These are phyloP conservation scores for Cladosporium austrohemisphaericum DNA, from an alignment of 2,329 filamentous ascomycete species.

Conservation along the genomic window DNA sequence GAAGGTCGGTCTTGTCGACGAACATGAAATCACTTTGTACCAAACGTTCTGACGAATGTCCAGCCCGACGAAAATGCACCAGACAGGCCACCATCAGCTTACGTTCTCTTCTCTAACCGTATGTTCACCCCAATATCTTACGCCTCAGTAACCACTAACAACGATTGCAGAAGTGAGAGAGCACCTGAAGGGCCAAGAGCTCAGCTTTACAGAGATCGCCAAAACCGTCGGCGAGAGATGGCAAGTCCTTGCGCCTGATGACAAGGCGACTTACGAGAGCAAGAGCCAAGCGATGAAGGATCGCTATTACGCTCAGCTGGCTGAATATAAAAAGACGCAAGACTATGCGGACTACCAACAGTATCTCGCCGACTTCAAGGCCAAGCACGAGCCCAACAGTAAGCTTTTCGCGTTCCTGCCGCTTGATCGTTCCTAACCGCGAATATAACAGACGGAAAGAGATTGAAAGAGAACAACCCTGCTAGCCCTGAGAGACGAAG, in stretches of 20 bases:
- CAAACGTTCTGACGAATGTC: neutral
- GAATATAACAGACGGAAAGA: slow-evolving; percentile 1
- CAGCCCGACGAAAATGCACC: slow-evolving; percentile 76
- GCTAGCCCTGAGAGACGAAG: neutral
- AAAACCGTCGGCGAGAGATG: slow-evolving; percentile 95
- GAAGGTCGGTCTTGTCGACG: slow-evolving; percentile 51
- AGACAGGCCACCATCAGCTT: slow-evolving; percentile 74
- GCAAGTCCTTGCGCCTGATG: slow-evolving; percentile 63
- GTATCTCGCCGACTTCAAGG: slow-evolving; percentile 75
- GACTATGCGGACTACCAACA: slow-evolving; percentile 65
- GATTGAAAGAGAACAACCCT: slow-evolving; percentile 4
- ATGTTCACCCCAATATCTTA: slow-evolving; percentile 34
- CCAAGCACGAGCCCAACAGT: slow-evolving; percentile 51
- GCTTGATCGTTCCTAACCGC: neutral
- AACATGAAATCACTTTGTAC: slow-evolving; percentile 16
- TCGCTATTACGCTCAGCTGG: slow-evolving; percentile 67
- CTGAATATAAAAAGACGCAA: slow-evolving; percentile 72
- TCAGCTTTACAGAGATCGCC: slow-evolving; percentile 87
- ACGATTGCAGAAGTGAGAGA: slow-evolving; percentile 64
- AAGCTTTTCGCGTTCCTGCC: no score
- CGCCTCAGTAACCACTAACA: neutral
- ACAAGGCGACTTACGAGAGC: slow-evolving; percentile 69
- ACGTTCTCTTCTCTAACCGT: slow-evolving; percentile 84
- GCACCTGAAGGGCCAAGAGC: slow-evolving; percentile 68
- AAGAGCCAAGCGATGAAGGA: slow-evolving; percentile 72